Evolutionary conservation across 805 yeast species (phyloP), one percentile per base, ranked within the genome.

Genomic region (Cyberlindnera nakhonratchasimensis): DNA sequence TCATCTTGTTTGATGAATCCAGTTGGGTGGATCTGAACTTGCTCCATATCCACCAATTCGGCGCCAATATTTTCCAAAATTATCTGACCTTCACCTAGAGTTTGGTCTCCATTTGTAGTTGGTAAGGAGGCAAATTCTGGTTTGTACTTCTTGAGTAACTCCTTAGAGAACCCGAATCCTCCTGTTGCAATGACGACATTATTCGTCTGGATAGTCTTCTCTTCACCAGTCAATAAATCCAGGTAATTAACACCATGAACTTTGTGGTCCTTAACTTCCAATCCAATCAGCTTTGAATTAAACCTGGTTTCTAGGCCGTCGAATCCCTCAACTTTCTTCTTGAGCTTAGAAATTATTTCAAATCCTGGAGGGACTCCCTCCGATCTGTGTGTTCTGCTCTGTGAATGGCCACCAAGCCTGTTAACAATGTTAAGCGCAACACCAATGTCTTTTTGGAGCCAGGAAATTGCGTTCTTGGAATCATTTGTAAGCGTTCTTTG

Each of bases 321-420:
- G n/a, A 58, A 41, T 6, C 54, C 47, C 26, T 70, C 61, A 11
- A 76, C 46, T 24, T 58, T 58, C 32, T 66, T 65, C 31, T 68
- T 62, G 37, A 77, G 55, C 5, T 73, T 65, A 6, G 75, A 69
- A 1, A 79, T 66, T 14, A 79, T 75, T 33, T 77, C 81, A 59
- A 70, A 75, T 0, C 84, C 84, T 4, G 84, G 84, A 12, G 82
- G 81, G 14, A 75, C 55, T 11, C 67, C 69, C 7, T 76, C 73
- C 1, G 95, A 90, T 52, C 95, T 72, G 59, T 86, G 95, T 1
- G 96, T 86, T 60, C 96, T 71, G 17, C 87, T 80, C 37, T 72
- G 77, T 1, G 89, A 80, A 57, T 86, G 95, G 3, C 96, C 96
- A 21, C 95, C 95, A 32, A 86, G 63, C 52, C 86, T 75, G n/a